Evolutionary conservation across 106 monocot genomes (phyloP), one percentile per base, ranked within the genome.

Genomic region (Platanthera guangdongensis): DNA sequence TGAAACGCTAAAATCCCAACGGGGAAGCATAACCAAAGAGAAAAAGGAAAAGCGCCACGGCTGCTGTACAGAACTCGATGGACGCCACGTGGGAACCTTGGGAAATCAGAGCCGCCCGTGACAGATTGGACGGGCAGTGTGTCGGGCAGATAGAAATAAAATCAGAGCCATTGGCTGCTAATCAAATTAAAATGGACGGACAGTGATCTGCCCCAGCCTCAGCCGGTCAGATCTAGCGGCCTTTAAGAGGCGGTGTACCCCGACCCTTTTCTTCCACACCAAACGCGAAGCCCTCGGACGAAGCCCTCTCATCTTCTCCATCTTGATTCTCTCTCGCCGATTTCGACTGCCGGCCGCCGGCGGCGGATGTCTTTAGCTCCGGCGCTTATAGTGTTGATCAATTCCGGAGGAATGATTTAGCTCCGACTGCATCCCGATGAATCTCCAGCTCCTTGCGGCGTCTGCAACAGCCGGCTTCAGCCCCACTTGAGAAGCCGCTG

Each of bases 221-320:
- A 53, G 10, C 1, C 83, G 89, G 89, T 80, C 87, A 92, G 80
- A 82, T 82, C 88, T 77, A 47, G 49, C 0, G 30, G 82, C 82
- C 93, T 93, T 84, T 93, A 90, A 88, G 75, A 75, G 9, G 50
- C 48, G 70, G 65, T 46, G 75, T 57, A 21, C 57, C 77, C 76
- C 77, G 51, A 3, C 79, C 19, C 68, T 47, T 72, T 54, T 78
- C 47, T 15, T 71, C 73, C 81, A 78, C 83, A 73, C 79, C 74
- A 53, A 78, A 11, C 50, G 15, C 12, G 15, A n/a, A 71, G 9
- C 45, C 52, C 18, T 25, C 67, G 0, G 45, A 12, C 16, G 68
- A 52, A 64, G 19, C 80, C 80, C 73, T 80, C 76, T 47, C 48
- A 0, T 14, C 69, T 25, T 49, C 19, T 22, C 11, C 21, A 47